Percentiles rank a stretch among this genome's conserved stretches.
phyloP scores from a whole-genome alignment of 2,329 filamentous ascomycete genomes.

The Emericellopsis atlantica region DNA sequence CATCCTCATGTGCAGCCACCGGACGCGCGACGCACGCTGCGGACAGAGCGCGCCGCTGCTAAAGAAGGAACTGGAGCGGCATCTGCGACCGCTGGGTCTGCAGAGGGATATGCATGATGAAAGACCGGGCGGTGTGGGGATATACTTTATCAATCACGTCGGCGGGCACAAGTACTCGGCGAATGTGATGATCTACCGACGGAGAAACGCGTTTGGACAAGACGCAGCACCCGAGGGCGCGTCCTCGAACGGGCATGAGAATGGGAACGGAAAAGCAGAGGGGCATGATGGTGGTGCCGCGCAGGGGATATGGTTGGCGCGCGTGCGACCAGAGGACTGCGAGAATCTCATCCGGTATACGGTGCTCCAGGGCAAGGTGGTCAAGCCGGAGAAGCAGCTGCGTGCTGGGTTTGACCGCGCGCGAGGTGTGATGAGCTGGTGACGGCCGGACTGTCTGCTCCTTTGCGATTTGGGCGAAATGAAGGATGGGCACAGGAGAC shows the following conservation, averaged over 20 bases:
- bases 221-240: constrained; percentile 25
- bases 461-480: too few relatives aligned
- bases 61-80: constrained; percentile 78
- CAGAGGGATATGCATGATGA: constrained; percentile 82
- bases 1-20: constrained; percentile 88
- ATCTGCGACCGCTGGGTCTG: constrained; percentile 72
- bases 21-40: constrained; percentile 87
- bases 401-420: constrained; percentile 81
- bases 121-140: constrained; percentile 79
- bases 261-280: constrained; percentile 12
- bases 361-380: constrained; percentile 81
- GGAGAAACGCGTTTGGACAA: constrained; percentile 42
- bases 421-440: constrained; percentile 82
- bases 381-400: constrained; percentile 78
- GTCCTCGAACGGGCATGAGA: constrained; percentile 6
- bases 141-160: constrained; percentile 94
- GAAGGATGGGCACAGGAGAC: too few relatives aligned
- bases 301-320: constrained; percentile 87
- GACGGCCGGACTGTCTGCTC: neutral
- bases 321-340: constrained; percentile 77
- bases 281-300: constrained; percentile 45
- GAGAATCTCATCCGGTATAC: constrained; percentile 88
- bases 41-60: constrained; percentile 87
- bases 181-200: constrained; percentile 85
- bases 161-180: constrained; percentile 95